A percentile compares a stretch with the other conserved stretches of the same genome.
These are phyloP conservation scores for Metschnikowia baotianmanensis DNA, from an alignment of 805 yeast species.

Conservation along the genomic window DNA sequence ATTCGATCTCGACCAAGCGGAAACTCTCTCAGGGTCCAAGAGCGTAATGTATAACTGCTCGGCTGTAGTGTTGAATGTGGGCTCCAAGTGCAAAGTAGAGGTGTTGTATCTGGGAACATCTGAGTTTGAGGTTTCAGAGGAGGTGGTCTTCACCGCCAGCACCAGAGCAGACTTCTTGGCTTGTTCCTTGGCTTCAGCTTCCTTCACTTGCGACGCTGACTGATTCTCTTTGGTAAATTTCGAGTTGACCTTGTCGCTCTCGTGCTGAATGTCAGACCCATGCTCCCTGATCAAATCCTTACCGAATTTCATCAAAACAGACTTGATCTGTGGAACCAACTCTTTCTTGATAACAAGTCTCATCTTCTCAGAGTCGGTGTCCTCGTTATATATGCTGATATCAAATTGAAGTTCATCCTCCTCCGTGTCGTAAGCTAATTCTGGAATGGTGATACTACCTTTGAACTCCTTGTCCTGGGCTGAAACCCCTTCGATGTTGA, in stretches of 20 bases:
- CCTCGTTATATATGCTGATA: constrained; percentile 60
- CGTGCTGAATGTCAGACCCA: constrained; percentile 85
- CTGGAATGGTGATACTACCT: constrained; percentile 85
- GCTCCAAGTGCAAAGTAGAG: constrained; percentile 70
- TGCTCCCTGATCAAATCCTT: constrained; percentile 69
- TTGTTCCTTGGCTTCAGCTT: constrained; percentile 3
- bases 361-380: constrained; percentile 46
- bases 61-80: constrained; percentile 83
- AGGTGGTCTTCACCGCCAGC: constrained; percentile 10
- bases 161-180: constrained; percentile 6
- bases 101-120: constrained; percentile 71
- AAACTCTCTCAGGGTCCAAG: constrained; percentile 70
- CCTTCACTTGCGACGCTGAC: constrained; percentile 11
- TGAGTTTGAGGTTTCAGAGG: constrained; percentile 4
- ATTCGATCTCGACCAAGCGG: constrained; percentile 87
- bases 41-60: constrained; percentile 80
- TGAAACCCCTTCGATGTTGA: constrained; percentile 51
- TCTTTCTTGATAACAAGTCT: constrained; percentile 48
- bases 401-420: constrained; percentile 84
- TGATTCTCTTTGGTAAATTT: constrained; percentile 51
- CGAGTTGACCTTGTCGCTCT: constrained; percentile 40
- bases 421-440: constrained; percentile 89
- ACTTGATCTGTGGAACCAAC: constrained; percentile 70
- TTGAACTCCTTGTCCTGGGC: constrained; percentile 35
- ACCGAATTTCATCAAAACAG: constrained; percentile 64